Base-by-base conservation (phyloP, 2,329 filamentous ascomycete genomes). In the Stachybotrys elegans region DNA sequence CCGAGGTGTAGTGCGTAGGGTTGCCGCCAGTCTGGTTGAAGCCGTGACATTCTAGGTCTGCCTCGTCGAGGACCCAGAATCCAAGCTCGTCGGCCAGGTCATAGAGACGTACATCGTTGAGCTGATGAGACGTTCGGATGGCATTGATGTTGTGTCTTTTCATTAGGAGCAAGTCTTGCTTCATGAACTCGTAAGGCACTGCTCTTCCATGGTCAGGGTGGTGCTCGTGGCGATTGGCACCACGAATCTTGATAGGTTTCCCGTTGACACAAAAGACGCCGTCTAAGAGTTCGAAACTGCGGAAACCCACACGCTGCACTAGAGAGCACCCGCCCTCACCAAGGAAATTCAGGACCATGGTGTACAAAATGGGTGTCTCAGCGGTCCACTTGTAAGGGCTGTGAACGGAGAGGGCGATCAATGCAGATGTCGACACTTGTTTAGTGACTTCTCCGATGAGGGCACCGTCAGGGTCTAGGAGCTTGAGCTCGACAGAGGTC, bases 161-260 rank as follows among this genome's bases (percentile, higher is more conserved):
- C 83, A 88, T 88, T 4, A 74, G 63, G 3, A 82, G 48, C 4
- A 88, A 67, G 48, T 88, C 84, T 1, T 69, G 62, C 43, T 74
- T 69, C 53, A 87, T 72, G n/a, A 76, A 79, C 0, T 77, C 73
- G 22, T 76, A 72, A 0, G 81, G 80, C 1, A 86, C 78, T 1
- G 81, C 72, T 1, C 83, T 75, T 1, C 83, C 83, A 5, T 73
- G 74, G 44, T 72, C 66, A 0, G 81, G 77, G 52, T 86, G 79
- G 50, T 88, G 83, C 46, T 88, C 84, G 51, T 88, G 84, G 25
- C 83, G 73, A 53, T 88, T 88, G 6, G 82, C 80, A 3, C 84
- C 84, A 14, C 81, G 77, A 51, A 88, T 71, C 13, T 84, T 76
- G 43, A 88, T 72, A 0, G 79, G 72, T 17, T 70, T 71, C 3